Percentiles rank a stretch among this genome's conserved stretches.
Evolutionary conservation across 2,329 filamentous ascomycete genomes (phyloP).

Genomic region (Sporothrix inflata): DNA sequence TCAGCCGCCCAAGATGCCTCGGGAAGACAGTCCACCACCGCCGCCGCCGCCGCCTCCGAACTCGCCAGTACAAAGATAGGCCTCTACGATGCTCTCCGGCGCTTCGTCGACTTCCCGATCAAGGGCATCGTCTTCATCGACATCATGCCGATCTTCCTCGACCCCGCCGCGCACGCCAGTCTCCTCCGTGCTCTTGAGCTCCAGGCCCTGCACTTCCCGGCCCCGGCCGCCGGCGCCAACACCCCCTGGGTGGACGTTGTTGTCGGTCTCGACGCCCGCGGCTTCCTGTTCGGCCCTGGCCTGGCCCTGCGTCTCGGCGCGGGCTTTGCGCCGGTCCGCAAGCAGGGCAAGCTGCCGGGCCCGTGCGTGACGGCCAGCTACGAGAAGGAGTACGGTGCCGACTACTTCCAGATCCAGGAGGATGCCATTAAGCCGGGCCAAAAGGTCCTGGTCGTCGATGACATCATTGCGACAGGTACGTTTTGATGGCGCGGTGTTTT

Average conservation of each 20-base stretch:
- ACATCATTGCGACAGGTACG: constrained; percentile 97
- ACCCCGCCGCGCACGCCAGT: constrained; percentile 70
- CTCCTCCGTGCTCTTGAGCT: constrained; percentile 86
- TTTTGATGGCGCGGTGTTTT: constrained; percentile 31
- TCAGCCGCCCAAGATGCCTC: constrained; percentile 57
- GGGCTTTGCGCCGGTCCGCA: constrained; percentile 89
- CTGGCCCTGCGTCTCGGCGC: constrained; percentile 82
- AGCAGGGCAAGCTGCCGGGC: constrained; percentile 94
- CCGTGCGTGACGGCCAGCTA: constrained; percentile 83
- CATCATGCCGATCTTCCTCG: constrained; percentile 93
- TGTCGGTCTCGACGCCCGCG: constrained; percentile 89
- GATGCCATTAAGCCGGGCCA: constrained; percentile 83
- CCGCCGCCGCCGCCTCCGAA: constrained; percentile 65
- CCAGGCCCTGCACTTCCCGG: constrained; percentile 66
- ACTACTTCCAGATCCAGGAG: constrained; percentile 94
- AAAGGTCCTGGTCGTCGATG: constrained; percentile 91
- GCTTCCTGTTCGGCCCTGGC: constrained; percentile 92
- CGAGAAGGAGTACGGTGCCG: constrained; percentile 93
- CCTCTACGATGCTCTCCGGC: constrained; percentile 74
- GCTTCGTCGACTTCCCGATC: constrained; percentile 89
- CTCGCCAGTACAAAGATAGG: constrained; percentile 70
- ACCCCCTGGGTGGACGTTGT: constrained; percentile 77
- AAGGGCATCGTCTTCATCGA: constrained; percentile 96
- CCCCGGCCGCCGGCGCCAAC: constrained; percentile 38
- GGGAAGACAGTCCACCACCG: constrained; percentile 65